Percentiles rank a stretch among this genome's conserved stretches.
These are phyloP conservation scores for Phytopythium ostracodes DNA, from an alignment of 352 stramenopile species.

Conservation along the genomic window DNA sequence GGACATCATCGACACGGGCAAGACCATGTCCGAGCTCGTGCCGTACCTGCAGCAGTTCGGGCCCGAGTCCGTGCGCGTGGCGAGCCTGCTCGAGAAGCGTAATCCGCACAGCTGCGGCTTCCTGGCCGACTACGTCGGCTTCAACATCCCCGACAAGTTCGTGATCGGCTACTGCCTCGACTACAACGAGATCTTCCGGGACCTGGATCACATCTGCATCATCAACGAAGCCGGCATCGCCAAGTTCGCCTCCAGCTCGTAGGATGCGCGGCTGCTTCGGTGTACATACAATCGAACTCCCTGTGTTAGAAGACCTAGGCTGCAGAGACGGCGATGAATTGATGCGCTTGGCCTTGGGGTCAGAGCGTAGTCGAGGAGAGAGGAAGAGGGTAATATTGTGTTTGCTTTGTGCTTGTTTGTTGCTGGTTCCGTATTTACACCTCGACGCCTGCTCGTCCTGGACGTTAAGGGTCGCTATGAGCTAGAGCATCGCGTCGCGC, in stretches of 20 bases:
- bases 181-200: constrained; percentile 96
- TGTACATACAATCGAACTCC: neutral
- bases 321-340: neutral
- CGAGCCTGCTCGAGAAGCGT: constrained; percentile 93
- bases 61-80: constrained; percentile 85
- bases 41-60: constrained; percentile 79
- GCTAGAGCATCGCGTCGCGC: neutral
- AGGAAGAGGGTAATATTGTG: neutral
- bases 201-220: constrained; percentile 95
- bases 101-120: constrained; percentile 87
- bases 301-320: neutral
- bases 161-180: constrained; percentile 95
- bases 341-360: neutral
- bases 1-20: constrained; percentile 98
- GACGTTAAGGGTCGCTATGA: neutral
- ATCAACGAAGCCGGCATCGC: constrained; percentile 92
- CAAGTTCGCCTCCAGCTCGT: constrained; percentile 65
- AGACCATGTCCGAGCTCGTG: constrained; percentile 90
- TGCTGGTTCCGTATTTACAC: neutral
- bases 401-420: neutral
- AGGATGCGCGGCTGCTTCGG: constrained; percentile 12
- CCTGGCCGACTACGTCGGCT: constrained; percentile 94
- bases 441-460: neutral
- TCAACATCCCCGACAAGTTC: constrained; percentile 96
- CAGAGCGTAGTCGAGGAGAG: too few relatives aligned